Evolutionary conservation across 202 grass and related monocot species (phyloP).

Genomic region (Zoysia matrella): DNA sequence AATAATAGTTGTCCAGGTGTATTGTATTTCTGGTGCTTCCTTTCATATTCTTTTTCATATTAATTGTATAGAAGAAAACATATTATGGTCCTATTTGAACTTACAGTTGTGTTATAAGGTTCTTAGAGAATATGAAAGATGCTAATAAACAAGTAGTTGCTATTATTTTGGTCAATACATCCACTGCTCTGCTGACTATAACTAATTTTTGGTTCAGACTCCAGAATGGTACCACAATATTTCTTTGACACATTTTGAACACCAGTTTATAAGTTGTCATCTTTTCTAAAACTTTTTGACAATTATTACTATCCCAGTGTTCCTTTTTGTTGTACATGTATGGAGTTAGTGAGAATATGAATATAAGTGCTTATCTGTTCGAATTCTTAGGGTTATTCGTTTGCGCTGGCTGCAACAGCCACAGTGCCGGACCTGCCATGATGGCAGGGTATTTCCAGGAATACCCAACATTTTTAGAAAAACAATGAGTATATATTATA

Average conservation of each 20-base stretch:
- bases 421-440: too few species aligned
- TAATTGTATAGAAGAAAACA: neutral
- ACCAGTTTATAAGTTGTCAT: neutral
- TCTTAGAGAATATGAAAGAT: constrained; percentile 6
- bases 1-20: neutral
- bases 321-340: neutral
- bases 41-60: neutral
- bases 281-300: neutral
- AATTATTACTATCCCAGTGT: neutral
- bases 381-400: too few species aligned
- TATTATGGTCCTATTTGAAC: neutral
- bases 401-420: too few species aligned
- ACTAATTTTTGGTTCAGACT: constrained; percentile 4
- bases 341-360: neutral
- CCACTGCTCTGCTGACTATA: neutral
- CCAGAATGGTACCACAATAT: neutral
- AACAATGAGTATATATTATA: too few species aligned
- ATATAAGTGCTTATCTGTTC: neutral
- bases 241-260: neutral
- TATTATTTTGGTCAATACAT: neutral
- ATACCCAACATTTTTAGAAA: too few species aligned
- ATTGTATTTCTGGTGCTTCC: neutral
- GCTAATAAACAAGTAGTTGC: neutral
- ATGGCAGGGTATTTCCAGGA: too few species aligned
- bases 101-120: neutral